These are phyloP conservation scores for Fusarium xylarioides DNA, from an alignment of 2,329 filamentous ascomycete species.

Conservation along the genomic window DNA sequence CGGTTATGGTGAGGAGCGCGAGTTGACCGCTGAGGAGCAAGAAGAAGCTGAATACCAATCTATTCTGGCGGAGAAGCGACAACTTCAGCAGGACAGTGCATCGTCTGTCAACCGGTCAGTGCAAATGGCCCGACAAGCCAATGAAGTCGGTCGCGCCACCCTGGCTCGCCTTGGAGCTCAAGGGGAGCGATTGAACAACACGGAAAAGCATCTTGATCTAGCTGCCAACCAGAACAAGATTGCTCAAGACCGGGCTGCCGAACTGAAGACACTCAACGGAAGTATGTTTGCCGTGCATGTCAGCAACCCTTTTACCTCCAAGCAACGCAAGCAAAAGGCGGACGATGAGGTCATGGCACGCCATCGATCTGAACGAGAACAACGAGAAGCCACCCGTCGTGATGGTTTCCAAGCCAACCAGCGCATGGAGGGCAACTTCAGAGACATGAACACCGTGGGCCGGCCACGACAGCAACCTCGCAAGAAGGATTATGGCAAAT, in stretches of 20 bases:
- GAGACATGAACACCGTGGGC: constrained; percentile 48
- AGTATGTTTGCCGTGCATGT: constrained; percentile 92
- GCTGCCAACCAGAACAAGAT: constrained; percentile 79
- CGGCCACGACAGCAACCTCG: constrained; percentile 44
- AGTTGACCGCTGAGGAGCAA: constrained; percentile 83
- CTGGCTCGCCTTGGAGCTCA: constrained; percentile 79
- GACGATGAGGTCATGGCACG: constrained; percentile 76
- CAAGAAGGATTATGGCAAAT: constrained; percentile 66
- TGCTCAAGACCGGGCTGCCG: constrained; percentile 81
- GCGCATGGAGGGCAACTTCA: constrained; percentile 63
- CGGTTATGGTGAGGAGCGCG: constrained; percentile 73
- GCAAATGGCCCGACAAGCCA: constrained; percentile 55
- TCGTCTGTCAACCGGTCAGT: constrained; percentile 52
- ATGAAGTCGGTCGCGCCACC: constrained; percentile 71
- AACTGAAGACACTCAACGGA: constrained; percentile 85
- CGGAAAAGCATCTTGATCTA: constrained; percentile 83
- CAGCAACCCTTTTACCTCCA: constrained; percentile 78
- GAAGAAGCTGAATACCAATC: constrained; percentile 77
- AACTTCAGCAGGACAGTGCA: constrained; percentile 80
- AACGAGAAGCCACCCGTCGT: constrained; percentile 68
- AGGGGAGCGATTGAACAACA: constrained; percentile 82
- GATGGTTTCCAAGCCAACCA: constrained; percentile 62
- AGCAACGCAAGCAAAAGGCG: constrained; percentile 68
- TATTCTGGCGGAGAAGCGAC: constrained; percentile 61
- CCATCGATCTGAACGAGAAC: constrained; percentile 71